Conservation (phyloP, 192 early-diverging fungal genomes). For the Helicostylum pulchrum region DNA sequence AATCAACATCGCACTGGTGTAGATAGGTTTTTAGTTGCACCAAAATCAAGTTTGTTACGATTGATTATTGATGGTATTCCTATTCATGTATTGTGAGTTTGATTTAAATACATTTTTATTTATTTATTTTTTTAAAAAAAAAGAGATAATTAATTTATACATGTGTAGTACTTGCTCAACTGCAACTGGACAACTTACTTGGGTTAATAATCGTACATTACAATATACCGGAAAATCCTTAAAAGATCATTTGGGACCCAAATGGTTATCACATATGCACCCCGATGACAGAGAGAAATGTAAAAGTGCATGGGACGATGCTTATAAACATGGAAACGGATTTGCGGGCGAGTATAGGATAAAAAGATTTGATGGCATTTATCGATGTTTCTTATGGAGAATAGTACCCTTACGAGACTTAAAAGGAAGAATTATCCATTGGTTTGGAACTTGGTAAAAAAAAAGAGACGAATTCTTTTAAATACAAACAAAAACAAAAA, state of each 20-base stretch:
- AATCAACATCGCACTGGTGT: background rate
- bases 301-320: constrained; percentile 38
- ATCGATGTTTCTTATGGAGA: constrained; percentile 52
- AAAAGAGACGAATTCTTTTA: background rate
- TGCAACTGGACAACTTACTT: constrained; percentile 42
- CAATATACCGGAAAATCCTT: constrained; percentile 45
- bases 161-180: constrained; percentile 44
- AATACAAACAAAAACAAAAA: too few species aligned
- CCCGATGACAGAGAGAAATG: constrained; percentile 44
- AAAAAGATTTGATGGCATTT: constrained; percentile 51
- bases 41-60: constrained; percentile 45
- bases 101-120: background rate
- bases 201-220: constrained; percentile 52
- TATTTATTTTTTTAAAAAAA: background rate
- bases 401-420: constrained; percentile 49
- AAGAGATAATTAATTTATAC: background rate
- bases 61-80: constrained; percentile 54
- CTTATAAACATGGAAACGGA: constrained; percentile 47
- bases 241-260: constrained; percentile 40
- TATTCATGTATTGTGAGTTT: constrained; percentile 54
- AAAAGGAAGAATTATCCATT: constrained; percentile 51
- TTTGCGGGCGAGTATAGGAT: constrained; percentile 51
- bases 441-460: constrained; percentile 48
- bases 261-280: constrained; percentile 49
- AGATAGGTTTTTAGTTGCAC: constrained; percentile 20